phyloP scores from a whole-genome alignment of 805 yeast species.

The Lachancea kluyveri region DNA sequence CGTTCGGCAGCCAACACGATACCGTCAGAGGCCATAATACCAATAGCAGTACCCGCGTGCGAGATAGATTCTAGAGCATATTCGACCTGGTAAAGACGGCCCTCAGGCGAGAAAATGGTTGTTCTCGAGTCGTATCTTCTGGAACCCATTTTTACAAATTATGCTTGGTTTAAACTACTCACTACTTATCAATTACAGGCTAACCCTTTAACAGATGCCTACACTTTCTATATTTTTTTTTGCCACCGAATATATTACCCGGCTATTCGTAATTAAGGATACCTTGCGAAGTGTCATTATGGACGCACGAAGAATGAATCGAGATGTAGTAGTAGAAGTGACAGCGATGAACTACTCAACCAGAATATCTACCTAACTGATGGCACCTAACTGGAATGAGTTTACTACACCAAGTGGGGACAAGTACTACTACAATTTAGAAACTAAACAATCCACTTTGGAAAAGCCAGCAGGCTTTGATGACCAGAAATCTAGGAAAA shows the following conservation, averaged over 20 bases:
- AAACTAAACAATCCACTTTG: slow-evolving; percentile 36
- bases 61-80: slow-evolving; percentile 96
- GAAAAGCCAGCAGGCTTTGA: slow-evolving; percentile 25
- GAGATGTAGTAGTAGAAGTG: too few species aligned
- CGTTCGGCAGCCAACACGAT: slow-evolving; percentile 96
- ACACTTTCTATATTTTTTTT: too few species aligned
- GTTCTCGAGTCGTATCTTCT: slow-evolving; percentile 99
- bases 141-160: slow-evolving; percentile 54
- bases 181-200: too few species aligned
- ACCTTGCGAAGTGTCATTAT: too few species aligned
- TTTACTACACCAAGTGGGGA: slow-evolving; percentile 34
- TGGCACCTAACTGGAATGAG: slow-evolving; percentile 33
- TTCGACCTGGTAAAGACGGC: slow-evolving; percentile 94
- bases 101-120: slow-evolving; percentile 98
- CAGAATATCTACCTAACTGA: too few species aligned
- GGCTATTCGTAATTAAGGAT: too few species aligned
- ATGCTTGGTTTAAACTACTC: too few species aligned
- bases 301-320: too few species aligned
- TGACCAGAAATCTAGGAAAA: slow-evolving; percentile 2
- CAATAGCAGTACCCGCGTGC: slow-evolving; percentile 96
- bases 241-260: too few species aligned
- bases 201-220: too few species aligned
- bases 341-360: too few species aligned
- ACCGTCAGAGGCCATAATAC: slow-evolving; percentile 81
- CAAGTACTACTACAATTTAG: slow-evolving; percentile 34